Base-by-base conservation (phyloP, 1,139 yeast species). In the Sugiyamaella paludigena region DNA sequence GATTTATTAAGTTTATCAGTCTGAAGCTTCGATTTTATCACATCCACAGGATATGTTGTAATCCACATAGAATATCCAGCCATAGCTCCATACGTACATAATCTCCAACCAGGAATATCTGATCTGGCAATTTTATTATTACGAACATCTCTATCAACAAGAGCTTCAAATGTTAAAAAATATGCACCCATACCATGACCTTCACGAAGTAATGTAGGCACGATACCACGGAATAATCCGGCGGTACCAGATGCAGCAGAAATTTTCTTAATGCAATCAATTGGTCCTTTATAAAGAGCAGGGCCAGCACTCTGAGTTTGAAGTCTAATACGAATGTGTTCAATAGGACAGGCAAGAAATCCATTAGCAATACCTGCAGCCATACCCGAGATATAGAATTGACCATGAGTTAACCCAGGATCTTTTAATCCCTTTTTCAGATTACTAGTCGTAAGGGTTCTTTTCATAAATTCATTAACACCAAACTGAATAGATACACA, bases 341-440 rank as follows among this genome's bases (percentile, higher is more conserved):
- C 98, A 55, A 91, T 91, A 4, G 98, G 97, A 26, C 91, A 76
- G 0, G 96, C 96, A 58, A 91, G 69, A 51, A 88, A 79, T 1
- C 95, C 87, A 70, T 87, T 89, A 40, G 95, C 91, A 53, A 87
- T 72, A 37, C 98, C 98, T 36, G 95, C 96, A 12, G 84, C 88
- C 1, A 84, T 83, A 61, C 98, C 97, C 63, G 94, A 80, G 16
- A 74, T 62, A 70, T 87, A 88, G 60, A 80, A 88, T 64, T 89
- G 94, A 37, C 16, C 45, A 77, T 71, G 32, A 73, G 64, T 52
- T 77, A 66, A 55, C 2, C 59, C 70, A 3, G 76, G 70, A 32
- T 67, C 66, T 7, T 50, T 51, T 40, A 60, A 51, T 40, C 43
- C 83, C 75, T 68, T 62, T 31, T 72, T 64, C 42, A 64, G 65